Evolutionary conservation across 192 early-diverging fungal species (phyloP).

Genomic region (Spinellus fusiger): DNA sequence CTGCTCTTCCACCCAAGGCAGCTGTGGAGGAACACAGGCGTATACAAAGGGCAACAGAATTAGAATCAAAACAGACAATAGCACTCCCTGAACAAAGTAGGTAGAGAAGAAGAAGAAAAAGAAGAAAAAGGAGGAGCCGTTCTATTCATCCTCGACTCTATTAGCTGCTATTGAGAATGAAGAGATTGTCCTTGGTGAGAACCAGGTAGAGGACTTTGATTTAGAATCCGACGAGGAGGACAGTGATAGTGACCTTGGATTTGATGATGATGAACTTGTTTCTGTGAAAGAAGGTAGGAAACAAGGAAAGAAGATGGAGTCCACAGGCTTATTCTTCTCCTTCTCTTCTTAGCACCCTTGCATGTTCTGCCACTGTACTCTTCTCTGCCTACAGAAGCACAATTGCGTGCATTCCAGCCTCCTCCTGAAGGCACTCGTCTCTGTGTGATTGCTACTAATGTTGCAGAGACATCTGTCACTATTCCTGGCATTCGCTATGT

Average conservation of each 20-base stretch:
- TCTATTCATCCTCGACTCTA: not conserved
- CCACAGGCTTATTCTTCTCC: not conserved
- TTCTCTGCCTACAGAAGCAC: constrained; percentile 82
- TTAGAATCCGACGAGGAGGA: constrained; percentile 36
- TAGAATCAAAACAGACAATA: constrained; percentile 9
- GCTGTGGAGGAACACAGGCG: constrained; percentile 24
- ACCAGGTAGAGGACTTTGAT: constrained; percentile 36
- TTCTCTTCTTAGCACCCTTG: constrained; percentile 46
- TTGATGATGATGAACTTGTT: constrained; percentile 57
- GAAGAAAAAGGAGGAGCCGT: constrained; percentile 2
- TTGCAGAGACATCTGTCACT: constrained; percentile 97
- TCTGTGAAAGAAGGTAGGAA: constrained; percentile 46
- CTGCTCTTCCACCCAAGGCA: constrained; percentile 37
- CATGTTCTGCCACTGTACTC: constrained; percentile 98
- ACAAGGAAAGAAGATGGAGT: not conserved
- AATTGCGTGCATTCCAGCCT: constrained; percentile 86
- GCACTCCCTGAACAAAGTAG: constrained; percentile 33
- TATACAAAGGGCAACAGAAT: constrained; percentile 17
- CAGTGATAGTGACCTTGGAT: constrained; percentile 66
- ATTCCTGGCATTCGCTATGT: constrained; percentile 95
- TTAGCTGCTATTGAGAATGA: constrained; percentile 53
- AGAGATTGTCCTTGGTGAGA: constrained; percentile 53
- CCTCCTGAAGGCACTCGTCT: constrained; percentile 85
- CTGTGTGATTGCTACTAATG: constrained; percentile 95
- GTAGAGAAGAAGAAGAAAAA: not conserved